Evolutionary conservation across 108 stramenopile species (phyloP), one percentile per base, ranked within the genome.

Genomic region (Ochromonas danica): DNA sequence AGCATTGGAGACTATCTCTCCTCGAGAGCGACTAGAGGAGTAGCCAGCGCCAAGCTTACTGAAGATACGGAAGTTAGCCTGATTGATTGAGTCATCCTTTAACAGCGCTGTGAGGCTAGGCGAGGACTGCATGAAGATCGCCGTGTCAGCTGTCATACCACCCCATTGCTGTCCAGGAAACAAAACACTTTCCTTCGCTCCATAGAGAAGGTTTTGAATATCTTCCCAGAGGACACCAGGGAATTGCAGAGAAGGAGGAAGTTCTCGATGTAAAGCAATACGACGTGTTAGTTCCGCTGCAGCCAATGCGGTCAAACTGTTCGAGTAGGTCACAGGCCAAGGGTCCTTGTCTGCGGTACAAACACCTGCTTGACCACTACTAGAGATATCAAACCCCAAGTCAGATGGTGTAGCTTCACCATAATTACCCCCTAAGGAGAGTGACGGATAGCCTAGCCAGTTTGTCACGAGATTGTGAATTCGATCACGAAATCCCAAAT

Each of bases 361-460:
- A 42, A 6, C 10, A 36, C 10, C 41, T 14, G 43, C 36, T 36
- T 27, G 3, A 36, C 31, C 40, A 38, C 14, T 28, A 75, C 10
- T 31, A 27, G 31, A 35, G 27, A 75, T 10, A 10, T 6, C 6
- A 36, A 75, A 75, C 10, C 40, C 36, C 6, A 75, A 42, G 25
- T 75, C 72, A 42, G 31, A 33, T 57, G 72, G 72, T 6, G 72
- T 75, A 6, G 45, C 51, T 75, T 75, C 72, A 33, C 72, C 72
- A 75, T 75, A 75, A 60, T 75, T 75, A 10, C 72, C 72, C 3
- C 72, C 72, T 35, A 75, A 33, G 36, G 72, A 33, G 3, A 35
- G 43, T 14, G 43, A 30, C 3, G 40, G 40, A 31, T 33, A 6
- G 10, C 25, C 10, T 10, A 75, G 28, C 72, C 72, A 75, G 40